These are phyloP conservation scores for Colletotrichum cereale DNA, from an alignment of 2,329 filamentous ascomycete species.

Conservation along the genomic window DNA sequence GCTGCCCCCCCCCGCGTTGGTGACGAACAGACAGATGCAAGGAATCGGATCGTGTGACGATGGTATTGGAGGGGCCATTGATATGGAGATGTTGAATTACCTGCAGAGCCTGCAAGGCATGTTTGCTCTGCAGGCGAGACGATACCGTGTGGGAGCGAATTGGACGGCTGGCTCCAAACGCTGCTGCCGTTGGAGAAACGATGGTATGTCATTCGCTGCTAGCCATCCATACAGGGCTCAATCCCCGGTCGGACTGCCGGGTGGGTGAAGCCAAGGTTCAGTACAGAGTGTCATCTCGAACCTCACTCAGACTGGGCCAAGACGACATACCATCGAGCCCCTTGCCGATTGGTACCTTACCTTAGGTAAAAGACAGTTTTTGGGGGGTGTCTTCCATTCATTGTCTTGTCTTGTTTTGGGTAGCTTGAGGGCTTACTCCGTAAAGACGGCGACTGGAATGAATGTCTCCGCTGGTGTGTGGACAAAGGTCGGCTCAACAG, in stretches of 20 bases:
- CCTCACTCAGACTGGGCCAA: slow-evolving; percentile 16
- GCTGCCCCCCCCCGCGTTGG: slow-evolving; percentile 6
- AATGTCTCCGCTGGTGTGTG: background rate
- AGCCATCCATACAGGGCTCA: background rate
- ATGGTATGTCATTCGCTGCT: slow-evolving; percentile 1
- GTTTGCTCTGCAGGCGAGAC: slow-evolving; percentile 14
- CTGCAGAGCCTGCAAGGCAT: slow-evolving; percentile 21
- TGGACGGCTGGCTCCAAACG: background rate
- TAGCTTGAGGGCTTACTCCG: background rate
- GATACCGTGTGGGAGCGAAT: background rate
- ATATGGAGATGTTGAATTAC: slow-evolving; percentile 6
- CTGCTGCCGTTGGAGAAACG: background rate
- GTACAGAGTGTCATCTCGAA: slow-evolving; percentile 4
- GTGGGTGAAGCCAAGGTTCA: background rate
- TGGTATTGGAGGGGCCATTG: background rate
- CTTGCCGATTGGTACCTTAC: background rate
- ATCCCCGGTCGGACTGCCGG: background rate
- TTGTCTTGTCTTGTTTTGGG: background rate
- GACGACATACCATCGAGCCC: slow-evolving; percentile 18
- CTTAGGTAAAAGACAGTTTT: background rate
- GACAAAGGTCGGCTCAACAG: background rate
- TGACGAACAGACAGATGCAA: slow-evolving; percentile 16
- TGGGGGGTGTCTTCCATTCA: background rate
- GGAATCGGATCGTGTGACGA: slow-evolving; percentile 22
- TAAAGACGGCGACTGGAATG: slow-evolving; percentile 14